A percentile compares a stretch with the other conserved stretches of the same genome.
These are phyloP conservation scores for Brassica nigra DNA, from an alignment of 345 rosid species.

Conservation along the genomic window DNA sequence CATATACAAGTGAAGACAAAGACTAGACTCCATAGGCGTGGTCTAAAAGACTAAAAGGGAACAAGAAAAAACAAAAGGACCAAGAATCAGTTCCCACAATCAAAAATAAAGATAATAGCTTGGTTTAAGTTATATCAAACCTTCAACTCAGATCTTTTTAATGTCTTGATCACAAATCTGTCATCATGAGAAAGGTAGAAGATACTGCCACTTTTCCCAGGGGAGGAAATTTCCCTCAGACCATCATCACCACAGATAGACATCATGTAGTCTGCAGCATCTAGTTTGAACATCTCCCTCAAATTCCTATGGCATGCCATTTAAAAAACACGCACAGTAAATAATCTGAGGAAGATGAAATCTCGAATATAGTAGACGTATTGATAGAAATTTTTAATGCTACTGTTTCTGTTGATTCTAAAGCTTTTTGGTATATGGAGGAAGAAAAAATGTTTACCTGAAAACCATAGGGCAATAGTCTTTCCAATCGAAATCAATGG, in stretches of 20 bases:
- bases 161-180: conserved; percentile 93
- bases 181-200: conserved; percentile 89
- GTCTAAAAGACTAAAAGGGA: not conserved
- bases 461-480: conserved; percentile 99
- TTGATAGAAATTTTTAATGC: not conserved
- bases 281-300: conserved; percentile 96
- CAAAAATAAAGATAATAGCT: conserved; percentile 17
- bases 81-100: conserved; percentile 14
- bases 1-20: not conserved
- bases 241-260: conserved; percentile 98
- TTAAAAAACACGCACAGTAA: conserved; percentile 7
- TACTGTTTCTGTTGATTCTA: not conserved
- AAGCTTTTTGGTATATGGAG: not conserved
- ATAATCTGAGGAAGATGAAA: conserved; percentile 8
- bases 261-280: conserved; percentile 99
- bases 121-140: conserved; percentile 45
- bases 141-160: conserved; percentile 81
- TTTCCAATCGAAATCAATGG: conserved; percentile 90
- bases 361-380: conserved; percentile 3
- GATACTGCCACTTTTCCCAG: conserved; percentile 98
- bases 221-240: conserved; percentile 74
- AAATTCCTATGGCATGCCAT: conserved; percentile 64
- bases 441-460: conserved; percentile 54
- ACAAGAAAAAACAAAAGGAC: not conserved
- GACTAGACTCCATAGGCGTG: conserved; percentile 14